phyloP scores from a whole-genome alignment of 1,284 basidiomycete species.

The Tetrapyrgos nigripes region DNA sequence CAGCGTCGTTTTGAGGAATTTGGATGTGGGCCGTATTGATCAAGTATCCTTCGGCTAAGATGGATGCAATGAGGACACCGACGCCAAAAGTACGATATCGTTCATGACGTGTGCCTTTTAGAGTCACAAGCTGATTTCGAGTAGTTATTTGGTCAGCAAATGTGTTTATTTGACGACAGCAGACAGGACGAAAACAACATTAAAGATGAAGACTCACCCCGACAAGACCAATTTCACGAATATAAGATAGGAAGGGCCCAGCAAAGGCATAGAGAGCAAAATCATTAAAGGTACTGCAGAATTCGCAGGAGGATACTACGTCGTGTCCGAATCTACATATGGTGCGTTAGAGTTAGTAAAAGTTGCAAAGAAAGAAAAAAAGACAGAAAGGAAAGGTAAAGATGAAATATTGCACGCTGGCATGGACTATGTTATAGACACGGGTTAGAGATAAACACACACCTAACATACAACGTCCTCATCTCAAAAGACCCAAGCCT shows the following conservation, averaged over 20 bases:
- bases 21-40: constrained; percentile 51
- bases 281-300: constrained; percentile 64
- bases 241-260: constrained; percentile 59
- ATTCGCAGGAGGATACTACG: constrained; percentile 62
- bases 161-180: too few relatives aligned
- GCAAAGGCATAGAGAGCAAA: constrained; percentile 65
- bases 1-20: constrained; percentile 47
- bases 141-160: background rate
- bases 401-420: too few relatives aligned
- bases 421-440: too few relatives aligned
- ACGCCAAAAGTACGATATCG: constrained; percentile 56
- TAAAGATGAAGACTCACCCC: constrained; percentile 44
- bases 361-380: background rate
- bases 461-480: constrained; percentile 68
- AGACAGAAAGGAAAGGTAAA: too few relatives aligned
- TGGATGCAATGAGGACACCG: constrained; percentile 52
- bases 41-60: constrained; percentile 60
- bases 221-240: constrained; percentile 59
- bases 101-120: constrained; percentile 40
- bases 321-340: constrained; percentile 66
- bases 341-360: constrained; percentile 1
- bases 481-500: constrained; percentile 64
- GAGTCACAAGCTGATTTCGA: constrained; percentile 36
- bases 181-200: background rate
- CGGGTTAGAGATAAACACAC: too few relatives aligned